These are phyloP conservation scores for Russula olivacea DNA, from an alignment of 768 basidiomycete genomes.

Conservation along the genomic window DNA sequence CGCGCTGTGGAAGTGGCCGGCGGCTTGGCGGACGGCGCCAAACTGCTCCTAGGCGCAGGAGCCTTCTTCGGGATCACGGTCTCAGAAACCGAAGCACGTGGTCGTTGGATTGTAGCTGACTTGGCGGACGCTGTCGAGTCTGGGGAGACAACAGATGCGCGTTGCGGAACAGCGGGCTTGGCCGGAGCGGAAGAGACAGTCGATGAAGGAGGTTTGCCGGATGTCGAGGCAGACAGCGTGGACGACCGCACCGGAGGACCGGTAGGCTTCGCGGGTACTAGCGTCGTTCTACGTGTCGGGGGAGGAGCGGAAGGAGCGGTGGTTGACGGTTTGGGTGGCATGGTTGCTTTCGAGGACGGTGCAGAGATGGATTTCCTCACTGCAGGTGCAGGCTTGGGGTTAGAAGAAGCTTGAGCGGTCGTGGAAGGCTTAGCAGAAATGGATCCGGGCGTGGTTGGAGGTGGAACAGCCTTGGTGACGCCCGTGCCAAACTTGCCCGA, in stretches of 20 bases:
- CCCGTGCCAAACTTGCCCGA: slow-evolving; percentile 28
- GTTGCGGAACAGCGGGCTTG: slow-evolving; percentile 36
- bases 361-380: slow-evolving; percentile 31
- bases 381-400: slow-evolving; percentile 31
- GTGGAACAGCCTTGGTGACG: slow-evolving; percentile 37
- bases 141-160: slow-evolving; percentile 53
- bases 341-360: slow-evolving; percentile 22
- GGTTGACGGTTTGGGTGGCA: slow-evolving; percentile 23
- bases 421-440: slow-evolving; percentile 28
- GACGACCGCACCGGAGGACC: slow-evolving; percentile 13
- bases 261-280: slow-evolving; percentile 32
- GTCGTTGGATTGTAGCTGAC: slow-evolving; percentile 38
- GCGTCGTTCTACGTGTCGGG: slow-evolving; percentile 31
- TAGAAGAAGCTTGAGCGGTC: slow-evolving; percentile 31
- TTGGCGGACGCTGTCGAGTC: slow-evolving; percentile 36
- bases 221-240: slow-evolving; percentile 23
- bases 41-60: slow-evolving; percentile 25
- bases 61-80: slow-evolving; percentile 45
- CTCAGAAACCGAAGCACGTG: slow-evolving; percentile 65
- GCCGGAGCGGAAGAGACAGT: slow-evolving; percentile 33
- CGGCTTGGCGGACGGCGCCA: slow-evolving; percentile 33
- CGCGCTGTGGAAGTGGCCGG: slow-evolving; percentile 35
- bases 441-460: slow-evolving; percentile 33
- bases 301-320: slow-evolving; percentile 7
- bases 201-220: slow-evolving; percentile 22